These are phyloP conservation scores for Chytriomyces confervae DNA, from an alignment of 192 early-diverging fungal species.

Conservation along the genomic window DNA sequence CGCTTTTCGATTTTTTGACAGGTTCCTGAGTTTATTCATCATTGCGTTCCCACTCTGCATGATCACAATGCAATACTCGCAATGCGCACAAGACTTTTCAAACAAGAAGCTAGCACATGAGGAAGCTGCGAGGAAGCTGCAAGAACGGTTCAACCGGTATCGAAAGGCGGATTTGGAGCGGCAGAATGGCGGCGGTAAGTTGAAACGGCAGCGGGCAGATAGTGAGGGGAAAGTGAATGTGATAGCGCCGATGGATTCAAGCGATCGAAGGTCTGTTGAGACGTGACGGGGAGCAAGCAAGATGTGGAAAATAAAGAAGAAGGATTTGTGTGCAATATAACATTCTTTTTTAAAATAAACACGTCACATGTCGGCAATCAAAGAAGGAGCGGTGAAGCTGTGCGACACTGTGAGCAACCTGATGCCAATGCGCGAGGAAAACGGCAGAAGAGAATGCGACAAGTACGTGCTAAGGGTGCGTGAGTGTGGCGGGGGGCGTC, in stretches of 20 bases:
- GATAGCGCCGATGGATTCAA: background rate
- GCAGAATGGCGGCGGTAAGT: background rate
- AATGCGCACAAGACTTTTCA: conserved; percentile 5
- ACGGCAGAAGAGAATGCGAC: background rate
- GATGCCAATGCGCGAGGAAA: background rate
- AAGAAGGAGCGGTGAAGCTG: background rate
- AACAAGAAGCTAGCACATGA: conserved; percentile 5
- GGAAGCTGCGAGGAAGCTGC: conserved; percentile 9
- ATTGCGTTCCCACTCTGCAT: conserved; percentile 50
- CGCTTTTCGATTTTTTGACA: background rate
- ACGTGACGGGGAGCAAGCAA: background rate
- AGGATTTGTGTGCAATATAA: background rate
- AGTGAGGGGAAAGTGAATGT: background rate
- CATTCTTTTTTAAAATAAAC: background rate
- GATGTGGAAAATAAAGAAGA: too few species aligned
- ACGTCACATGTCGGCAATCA: background rate
- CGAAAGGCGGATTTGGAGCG: background rate
- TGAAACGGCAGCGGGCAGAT: background rate
- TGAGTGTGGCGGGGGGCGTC: too few species aligned
- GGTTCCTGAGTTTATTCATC: conserved; percentile 34
- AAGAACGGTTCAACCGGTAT: background rate
- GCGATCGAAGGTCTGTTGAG: background rate
- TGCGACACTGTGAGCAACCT: background rate
- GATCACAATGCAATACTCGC: conserved; percentile 46
- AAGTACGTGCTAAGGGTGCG: too few species aligned